Conservation (phyloP, 805 yeast genomes). For the Starmerella bacillaris region DNA sequence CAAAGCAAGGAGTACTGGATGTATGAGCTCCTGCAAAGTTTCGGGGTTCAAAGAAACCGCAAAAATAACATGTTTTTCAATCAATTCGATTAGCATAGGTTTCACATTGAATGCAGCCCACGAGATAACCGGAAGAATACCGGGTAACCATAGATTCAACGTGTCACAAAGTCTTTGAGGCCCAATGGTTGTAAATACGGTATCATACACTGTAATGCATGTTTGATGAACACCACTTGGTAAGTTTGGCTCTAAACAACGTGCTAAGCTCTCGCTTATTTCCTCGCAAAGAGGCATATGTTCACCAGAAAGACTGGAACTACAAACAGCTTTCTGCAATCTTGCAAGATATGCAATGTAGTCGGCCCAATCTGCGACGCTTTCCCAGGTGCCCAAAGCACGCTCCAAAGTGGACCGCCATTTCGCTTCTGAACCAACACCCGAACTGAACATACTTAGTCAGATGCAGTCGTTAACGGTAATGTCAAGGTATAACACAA, state of each 20-base stretch:
- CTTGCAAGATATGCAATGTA: constrained; percentile 76
- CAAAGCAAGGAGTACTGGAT: constrained; percentile 55
- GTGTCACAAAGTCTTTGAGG: constrained; percentile 34
- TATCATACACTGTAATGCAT: constrained; percentile 57
- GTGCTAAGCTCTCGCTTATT: constrained; percentile 54
- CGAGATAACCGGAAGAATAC: constrained; percentile 72
- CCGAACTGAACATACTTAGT: too few relatives aligned
- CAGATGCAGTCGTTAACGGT: too few relatives aligned
- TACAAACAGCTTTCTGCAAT: constrained; percentile 51
- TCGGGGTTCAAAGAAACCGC: constrained; percentile 26
- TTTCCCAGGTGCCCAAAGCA: constrained; percentile 57
- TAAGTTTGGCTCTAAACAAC: constrained; percentile 59
- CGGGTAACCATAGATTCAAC: constrained; percentile 75
- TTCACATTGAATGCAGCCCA: constrained; percentile 80
- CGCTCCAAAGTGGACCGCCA: constrained; percentile 38
- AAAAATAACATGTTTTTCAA: constrained; percentile 35
- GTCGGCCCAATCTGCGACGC: constrained; percentile 94
- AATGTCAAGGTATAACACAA: too few relatives aligned
- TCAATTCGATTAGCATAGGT: constrained; percentile 51
- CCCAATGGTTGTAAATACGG: constrained; percentile 49
- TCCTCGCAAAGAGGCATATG: constrained; percentile 47
- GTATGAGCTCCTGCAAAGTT: constrained; percentile 35
- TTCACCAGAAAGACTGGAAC: constrained; percentile 13
- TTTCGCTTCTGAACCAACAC: constrained; percentile 15
- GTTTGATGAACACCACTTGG: constrained; percentile 96